phyloP scores from a whole-genome alignment of 148 eudicot genomes.

The Dysphania ambrosioides region DNA sequence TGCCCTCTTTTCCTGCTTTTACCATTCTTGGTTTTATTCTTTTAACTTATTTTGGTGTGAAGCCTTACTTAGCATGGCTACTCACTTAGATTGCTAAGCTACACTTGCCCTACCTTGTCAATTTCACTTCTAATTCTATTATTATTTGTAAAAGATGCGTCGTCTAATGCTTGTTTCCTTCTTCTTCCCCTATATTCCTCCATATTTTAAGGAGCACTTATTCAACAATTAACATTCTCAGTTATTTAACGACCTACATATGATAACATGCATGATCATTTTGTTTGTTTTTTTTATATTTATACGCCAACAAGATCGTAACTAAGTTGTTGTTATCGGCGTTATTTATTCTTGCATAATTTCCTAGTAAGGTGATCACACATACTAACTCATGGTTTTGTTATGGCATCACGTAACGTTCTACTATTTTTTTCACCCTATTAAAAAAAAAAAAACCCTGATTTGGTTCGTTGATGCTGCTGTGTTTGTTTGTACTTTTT shows the following conservation, averaged over 20 bases:
- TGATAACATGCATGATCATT: too few species aligned
- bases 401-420: too few species aligned
- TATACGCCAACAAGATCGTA: too few species aligned
- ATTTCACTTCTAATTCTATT: neutral
- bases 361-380: too few species aligned
- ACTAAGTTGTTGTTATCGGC: too few species aligned
- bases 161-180: constrained; percentile 9
- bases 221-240: neutral
- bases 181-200: constrained; percentile 11
- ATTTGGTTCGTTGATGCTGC: neutral
- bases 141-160: neutral
- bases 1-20: constrained; percentile 7
- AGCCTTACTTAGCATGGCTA: neutral
- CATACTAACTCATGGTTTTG: too few species aligned
- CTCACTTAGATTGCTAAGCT: neutral
- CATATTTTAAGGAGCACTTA: neutral
- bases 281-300: too few species aligned
- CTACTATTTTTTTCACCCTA: neutral
- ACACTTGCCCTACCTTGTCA: neutral
- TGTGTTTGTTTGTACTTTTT: neutral
- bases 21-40: neutral
- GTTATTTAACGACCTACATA: neutral
- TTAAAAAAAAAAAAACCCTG: neutral
- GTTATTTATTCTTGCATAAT: too few species aligned
- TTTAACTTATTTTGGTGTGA: neutral